A percentile compares a stretch with the other conserved stretches of the same genome.
Evolutionary conservation across 2,329 filamentous ascomycete species (phyloP).

Genomic region (Pestalotiopsis sp.): DNA sequence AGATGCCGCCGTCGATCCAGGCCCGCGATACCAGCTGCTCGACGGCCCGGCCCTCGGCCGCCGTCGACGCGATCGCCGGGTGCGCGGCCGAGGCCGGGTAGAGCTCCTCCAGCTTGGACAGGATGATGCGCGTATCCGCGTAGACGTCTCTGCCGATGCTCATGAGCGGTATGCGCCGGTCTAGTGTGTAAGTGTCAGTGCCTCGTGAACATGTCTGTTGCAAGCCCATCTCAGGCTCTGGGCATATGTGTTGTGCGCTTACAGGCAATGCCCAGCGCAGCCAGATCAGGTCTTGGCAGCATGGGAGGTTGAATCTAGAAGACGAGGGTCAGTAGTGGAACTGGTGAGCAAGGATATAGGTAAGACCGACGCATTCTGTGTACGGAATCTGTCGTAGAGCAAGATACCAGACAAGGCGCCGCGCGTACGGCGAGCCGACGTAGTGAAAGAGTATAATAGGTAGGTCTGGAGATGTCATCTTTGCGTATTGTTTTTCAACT

Average conservation of each 20-base stretch:
- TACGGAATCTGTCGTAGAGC: slow-evolving; percentile 67
- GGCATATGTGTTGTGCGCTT: not conserved
- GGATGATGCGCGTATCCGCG: slow-evolving; percentile 70
- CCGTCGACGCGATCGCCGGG: slow-evolving; percentile 37
- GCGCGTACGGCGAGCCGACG: slow-evolving; percentile 65
- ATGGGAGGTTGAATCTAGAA: slow-evolving; percentile 65
- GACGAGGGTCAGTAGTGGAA: not conserved
- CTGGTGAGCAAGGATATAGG: not conserved
- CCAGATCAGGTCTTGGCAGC: slow-evolving; percentile 68
- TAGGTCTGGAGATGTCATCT: slow-evolving; percentile 20
- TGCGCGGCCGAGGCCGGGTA: slow-evolving; percentile 46
- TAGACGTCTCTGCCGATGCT: slow-evolving; percentile 70
- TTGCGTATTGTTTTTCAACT: not conserved
- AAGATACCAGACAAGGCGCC: slow-evolving; percentile 69
- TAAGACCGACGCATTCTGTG: slow-evolving; percentile 64
- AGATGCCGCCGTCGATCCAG: slow-evolving; percentile 61
- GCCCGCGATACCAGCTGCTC: slow-evolving; percentile 59
- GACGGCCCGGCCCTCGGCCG: slow-evolving; percentile 46
- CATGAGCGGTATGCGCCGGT: slow-evolving; percentile 72
- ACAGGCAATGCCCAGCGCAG: slow-evolving; percentile 59
- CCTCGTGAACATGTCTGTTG: not conserved
- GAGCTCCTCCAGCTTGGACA: slow-evolving; percentile 63
- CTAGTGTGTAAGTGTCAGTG: not conserved
- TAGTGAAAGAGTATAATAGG: slow-evolving; percentile 70
- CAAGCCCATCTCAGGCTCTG: not conserved